Evolutionary conservation across 1,139 yeast genomes (phyloP).

Genomic region (Hansenula lynferdii): DNA sequence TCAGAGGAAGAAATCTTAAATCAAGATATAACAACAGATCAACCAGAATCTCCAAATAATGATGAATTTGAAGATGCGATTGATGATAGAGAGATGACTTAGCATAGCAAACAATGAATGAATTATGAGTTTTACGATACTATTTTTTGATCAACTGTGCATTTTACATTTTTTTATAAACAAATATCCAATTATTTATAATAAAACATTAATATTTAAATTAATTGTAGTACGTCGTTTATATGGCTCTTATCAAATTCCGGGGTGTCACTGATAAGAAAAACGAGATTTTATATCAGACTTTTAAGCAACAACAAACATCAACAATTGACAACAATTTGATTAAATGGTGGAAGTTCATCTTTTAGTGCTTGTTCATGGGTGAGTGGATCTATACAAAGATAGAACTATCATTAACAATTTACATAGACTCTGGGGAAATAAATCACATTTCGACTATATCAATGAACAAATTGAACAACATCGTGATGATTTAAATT

Average conservation of each 20-base stretch:
- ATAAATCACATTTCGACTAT: slow-evolving; percentile 60
- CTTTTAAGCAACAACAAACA: too few relatives aligned
- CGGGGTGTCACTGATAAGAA: too few relatives aligned
- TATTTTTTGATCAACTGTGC: too few relatives aligned
- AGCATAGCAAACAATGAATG: not conserved
- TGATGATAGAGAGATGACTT: not conserved
- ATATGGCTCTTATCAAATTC: too few relatives aligned
- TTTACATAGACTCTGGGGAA: slow-evolving; percentile 62
- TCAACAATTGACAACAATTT: too few relatives aligned
- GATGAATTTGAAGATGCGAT: slow-evolving; percentile 5
- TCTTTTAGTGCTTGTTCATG: slow-evolving; percentile 71
- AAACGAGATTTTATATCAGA: too few relatives aligned
- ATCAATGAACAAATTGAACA: slow-evolving; percentile 29
- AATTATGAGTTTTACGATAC: too few relatives aligned
- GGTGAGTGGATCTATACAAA: slow-evolving; percentile 34
- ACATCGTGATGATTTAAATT: not conserved
- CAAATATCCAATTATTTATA: too few relatives aligned
- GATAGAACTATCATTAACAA: not conserved
- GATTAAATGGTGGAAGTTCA: slow-evolving; percentile 30
- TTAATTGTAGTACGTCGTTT: too few relatives aligned
- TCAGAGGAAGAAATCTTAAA: slow-evolving; percentile 22
- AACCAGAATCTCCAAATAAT: slow-evolving; percentile 19
- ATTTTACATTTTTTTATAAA: too few relatives aligned
- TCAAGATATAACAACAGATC: slow-evolving; percentile 11
- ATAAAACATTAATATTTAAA: too few relatives aligned